These are phyloP conservation scores for Dryadomyces quercus-mongolicae DNA, from an alignment of 2,329 filamentous ascomycete genomes.

Conservation along the genomic window DNA sequence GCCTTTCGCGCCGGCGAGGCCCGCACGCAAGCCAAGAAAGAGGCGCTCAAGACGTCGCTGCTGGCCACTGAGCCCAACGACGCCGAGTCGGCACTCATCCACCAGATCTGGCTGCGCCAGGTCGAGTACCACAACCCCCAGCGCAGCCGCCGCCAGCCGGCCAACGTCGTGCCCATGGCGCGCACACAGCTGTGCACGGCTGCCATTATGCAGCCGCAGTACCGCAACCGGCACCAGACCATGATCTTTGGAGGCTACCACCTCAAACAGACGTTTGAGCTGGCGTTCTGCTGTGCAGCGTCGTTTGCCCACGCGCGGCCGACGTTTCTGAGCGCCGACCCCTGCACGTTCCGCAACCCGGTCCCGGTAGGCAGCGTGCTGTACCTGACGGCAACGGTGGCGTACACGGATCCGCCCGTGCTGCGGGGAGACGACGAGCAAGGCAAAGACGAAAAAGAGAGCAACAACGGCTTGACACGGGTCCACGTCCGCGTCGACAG, in stretches of 20 bases:
- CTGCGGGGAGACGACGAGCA: slow-evolving; percentile 21
- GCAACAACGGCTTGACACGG: slow-evolving; percentile 21
- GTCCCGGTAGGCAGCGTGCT: slow-evolving; percentile 64
- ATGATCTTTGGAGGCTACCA: slow-evolving; percentile 73
- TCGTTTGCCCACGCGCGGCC: slow-evolving; percentile 58
- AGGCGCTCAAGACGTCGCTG: slow-evolving; percentile 27
- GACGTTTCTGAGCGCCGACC: slow-evolving; percentile 61
- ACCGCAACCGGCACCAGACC: slow-evolving; percentile 46
- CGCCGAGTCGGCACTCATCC: slow-evolving; percentile 59
- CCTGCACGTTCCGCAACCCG: slow-evolving; percentile 62
- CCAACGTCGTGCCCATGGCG: slow-evolving; percentile 41
- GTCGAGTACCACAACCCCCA: slow-evolving; percentile 25
- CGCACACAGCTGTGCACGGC: slow-evolving; percentile 47
- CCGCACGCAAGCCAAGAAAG: slow-evolving; percentile 42
- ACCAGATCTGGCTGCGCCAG: slow-evolving; percentile 60
- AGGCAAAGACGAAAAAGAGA: slow-evolving; percentile 25
- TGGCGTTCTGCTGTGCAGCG: slow-evolving; percentile 64
- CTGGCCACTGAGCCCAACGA: slow-evolving; percentile 57
- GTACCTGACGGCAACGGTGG: slow-evolving; percentile 60
- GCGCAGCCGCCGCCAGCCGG: slow-evolving; percentile 19
- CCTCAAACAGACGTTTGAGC: slow-evolving; percentile 62
- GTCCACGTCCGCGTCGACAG: slow-evolving; percentile 61
- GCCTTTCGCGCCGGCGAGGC: slow-evolving; percentile 33
- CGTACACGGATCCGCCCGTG: slow-evolving; percentile 53
- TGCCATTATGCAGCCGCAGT: slow-evolving; percentile 61